Evolutionary conservation across 202 grass and related monocot genomes (phyloP), one percentile per base, ranked within the genome.

Genomic region (Dendrocalamus latiflorus): DNA sequence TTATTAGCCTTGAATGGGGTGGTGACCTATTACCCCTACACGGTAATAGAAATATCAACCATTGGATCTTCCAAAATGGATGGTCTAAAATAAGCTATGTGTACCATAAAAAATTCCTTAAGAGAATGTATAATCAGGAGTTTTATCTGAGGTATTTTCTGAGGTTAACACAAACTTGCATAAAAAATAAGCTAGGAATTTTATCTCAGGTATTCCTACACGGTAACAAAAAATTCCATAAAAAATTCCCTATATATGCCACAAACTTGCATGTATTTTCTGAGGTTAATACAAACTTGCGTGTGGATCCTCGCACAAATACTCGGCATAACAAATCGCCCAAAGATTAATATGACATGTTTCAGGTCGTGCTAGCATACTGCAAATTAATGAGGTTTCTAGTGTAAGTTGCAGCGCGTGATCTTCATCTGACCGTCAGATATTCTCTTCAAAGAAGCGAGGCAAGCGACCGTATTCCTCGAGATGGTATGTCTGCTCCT

Each of bases 361-460:
- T 71, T 44, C 18, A 53, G 57, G 63, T 42, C 57, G 68, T 63
- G 5, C 60, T 49, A 14, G 49, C 42, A 44, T 77, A 6, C 26
- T 71, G 57, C 38, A 74, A 4, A 44, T 13, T 44, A 49, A 65
- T 53, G 14, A 3, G 56, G 34, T 56, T 50, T 50, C 15, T 12
- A 41, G 39, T 44, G 8, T 1, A 56, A 42, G 11, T n/a, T 4
- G 13, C 6, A 36, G 54, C 6, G 25, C 2, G 25, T 20, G 33
- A 58, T 15, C 51, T 74, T 14, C 9, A 38, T 83, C 34, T 54
- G 38, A 12, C 24, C 11, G 0, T 85, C 72, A 89, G 83, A 65
- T 12, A 48, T 82, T 85, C 77, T 81, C 54, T 65, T 89, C 58
- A 14, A 74, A 88, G 49, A 79, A 66, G 2, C 57, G 73, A 49